phyloP scores from a whole-genome alignment of 2,329 filamentous ascomycete species.

The Camptophora hylomeconis region DNA sequence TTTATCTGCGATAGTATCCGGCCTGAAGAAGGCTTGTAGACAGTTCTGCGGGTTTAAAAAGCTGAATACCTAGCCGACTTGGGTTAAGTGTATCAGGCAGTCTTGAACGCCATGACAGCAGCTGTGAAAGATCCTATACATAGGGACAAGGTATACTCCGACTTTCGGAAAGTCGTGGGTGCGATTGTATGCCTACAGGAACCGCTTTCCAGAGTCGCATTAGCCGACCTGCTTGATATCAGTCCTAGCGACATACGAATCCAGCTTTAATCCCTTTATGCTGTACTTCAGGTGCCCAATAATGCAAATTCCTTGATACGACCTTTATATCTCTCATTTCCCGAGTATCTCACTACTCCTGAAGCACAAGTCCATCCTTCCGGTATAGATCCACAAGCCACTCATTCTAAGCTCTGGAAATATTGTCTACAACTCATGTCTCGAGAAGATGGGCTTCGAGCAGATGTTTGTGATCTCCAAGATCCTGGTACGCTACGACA shows the following conservation, averaged over 20 bases:
- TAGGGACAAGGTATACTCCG: constrained; percentile 4
- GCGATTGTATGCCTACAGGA: constrained; percentile 6
- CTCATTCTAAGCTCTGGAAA: constrained; percentile 3
- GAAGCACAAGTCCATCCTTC: constrained; percentile 6
- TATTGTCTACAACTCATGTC: constrained; percentile 7
- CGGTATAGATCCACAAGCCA: constrained; percentile 3
- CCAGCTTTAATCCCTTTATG: constrained; percentile 3
- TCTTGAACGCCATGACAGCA: constrained; percentile 3
- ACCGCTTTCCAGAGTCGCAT: constrained; percentile 5
- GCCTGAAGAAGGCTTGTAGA: constrained; percentile 4
- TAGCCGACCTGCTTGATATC: constrained; percentile 4
- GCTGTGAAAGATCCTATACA: neutral
- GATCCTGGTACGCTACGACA: constrained; percentile 7
- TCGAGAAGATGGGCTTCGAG: constrained; percentile 5
- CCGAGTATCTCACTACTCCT: constrained; percentile 8
- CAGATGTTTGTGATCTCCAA: constrained; percentile 9
- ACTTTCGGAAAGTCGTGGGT: constrained; percentile 7
- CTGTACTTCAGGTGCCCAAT: constrained; percentile 3
- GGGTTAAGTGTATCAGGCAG: constrained; percentile 6
- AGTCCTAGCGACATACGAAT: neutral
- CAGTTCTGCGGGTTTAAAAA: constrained; percentile 4
- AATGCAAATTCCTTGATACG: constrained; percentile 1
- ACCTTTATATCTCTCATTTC: constrained; percentile 9
- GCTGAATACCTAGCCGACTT: constrained; percentile 4
- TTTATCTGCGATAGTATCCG: constrained; percentile 16